Percentiles rank a stretch among this genome's conserved stretches.
Conservation (phyloP, 2,329 filamentous ascomycete species). For the Hypoxylon sp. region DNA sequence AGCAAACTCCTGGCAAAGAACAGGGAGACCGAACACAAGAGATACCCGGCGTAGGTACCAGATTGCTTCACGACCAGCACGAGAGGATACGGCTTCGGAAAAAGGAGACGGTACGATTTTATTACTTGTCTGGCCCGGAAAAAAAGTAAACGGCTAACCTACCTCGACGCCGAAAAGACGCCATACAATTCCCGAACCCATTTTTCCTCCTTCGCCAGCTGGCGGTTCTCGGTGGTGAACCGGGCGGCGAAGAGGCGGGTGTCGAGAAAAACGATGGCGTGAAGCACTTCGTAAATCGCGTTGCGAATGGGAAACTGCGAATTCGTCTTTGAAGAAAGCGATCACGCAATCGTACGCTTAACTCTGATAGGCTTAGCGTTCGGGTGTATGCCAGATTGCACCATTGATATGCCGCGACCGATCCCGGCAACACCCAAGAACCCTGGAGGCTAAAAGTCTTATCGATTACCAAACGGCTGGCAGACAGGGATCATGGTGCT, state of each 20-base stretch:
- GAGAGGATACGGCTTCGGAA: slow-evolving; percentile 13
- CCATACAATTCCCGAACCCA: slow-evolving; percentile 47
- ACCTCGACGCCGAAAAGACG: slow-evolving; percentile 49
- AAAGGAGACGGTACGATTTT: slow-evolving; percentile 27
- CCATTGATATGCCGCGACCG: slow-evolving; percentile 33
- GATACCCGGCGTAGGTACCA: slow-evolving; percentile 24
- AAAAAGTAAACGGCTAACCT: slow-evolving; percentile 35
- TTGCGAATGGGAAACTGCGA: slow-evolving; percentile 33
- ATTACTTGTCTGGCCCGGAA: slow-evolving; percentile 25
- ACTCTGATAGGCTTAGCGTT: slow-evolving; percentile 28
- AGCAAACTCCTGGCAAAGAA: slow-evolving; percentile 8
- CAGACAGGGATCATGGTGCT: slow-evolving; percentile 6
- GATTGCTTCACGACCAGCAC: slow-evolving; percentile 31
- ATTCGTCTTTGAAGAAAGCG: slow-evolving; percentile 46
- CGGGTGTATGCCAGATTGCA: slow-evolving; percentile 30
- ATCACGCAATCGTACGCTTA: slow-evolving; percentile 49
- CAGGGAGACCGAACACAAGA: slow-evolving; percentile 13
- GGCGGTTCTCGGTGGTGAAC: slow-evolving; percentile 45
- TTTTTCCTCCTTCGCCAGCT: slow-evolving; percentile 45
- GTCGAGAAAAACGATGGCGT: slow-evolving; percentile 40
- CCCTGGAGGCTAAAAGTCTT: background rate
- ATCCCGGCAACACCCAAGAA: slow-evolving; percentile 12
- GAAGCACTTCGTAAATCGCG: slow-evolving; percentile 37
- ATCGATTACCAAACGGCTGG: slow-evolving; percentile 16
- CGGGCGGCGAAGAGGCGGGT: slow-evolving; percentile 42